Percentiles rank a stretch among this genome's conserved stretches.
Evolutionary conservation across 2,329 filamentous ascomycete genomes (phyloP).

Genomic region (Stromatinia cepivora): DNA sequence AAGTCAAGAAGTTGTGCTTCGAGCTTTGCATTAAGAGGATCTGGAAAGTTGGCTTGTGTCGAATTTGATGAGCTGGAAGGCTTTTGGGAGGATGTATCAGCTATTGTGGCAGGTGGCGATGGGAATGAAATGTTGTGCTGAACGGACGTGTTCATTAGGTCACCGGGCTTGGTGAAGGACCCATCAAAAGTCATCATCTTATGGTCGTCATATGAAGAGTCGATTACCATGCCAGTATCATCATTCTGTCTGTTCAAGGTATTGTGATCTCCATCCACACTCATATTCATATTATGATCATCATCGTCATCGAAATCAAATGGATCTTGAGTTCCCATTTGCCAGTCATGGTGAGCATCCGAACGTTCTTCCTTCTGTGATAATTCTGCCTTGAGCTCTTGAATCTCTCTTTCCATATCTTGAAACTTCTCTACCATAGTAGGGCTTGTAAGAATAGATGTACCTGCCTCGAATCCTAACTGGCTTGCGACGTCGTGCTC

Average conservation of each 20-base stretch:
- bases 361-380: constrained; percentile 31
- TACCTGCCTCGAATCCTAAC: constrained; percentile 35
- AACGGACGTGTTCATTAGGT: constrained; percentile 36
- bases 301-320: constrained; percentile 37
- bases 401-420: constrained; percentile 38
- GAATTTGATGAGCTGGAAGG: constrained; percentile 27
- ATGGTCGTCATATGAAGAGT: constrained; percentile 6
- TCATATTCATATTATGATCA: constrained; percentile 39
- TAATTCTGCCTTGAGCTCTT: constrained; percentile 35
- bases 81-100: constrained; percentile 37
- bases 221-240: constrained; percentile 6
- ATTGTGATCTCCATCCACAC: constrained; percentile 35
- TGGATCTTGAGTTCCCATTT: constrained; percentile 50
- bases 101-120: constrained; percentile 38
- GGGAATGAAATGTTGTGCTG: constrained; percentile 38
- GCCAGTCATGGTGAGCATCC: constrained; percentile 48
- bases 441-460: constrained; percentile 20
- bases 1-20: constrained; percentile 34
- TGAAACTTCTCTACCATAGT: constrained; percentile 32
- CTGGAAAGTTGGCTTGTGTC: constrained; percentile 31
- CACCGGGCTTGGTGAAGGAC: constrained; percentile 21
- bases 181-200: constrained; percentile 25
- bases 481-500: constrained; percentile 38
- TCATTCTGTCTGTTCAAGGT: not conserved
- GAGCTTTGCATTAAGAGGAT: constrained; percentile 35